Base-by-base conservation (phyloP, 805 yeast genomes). In the Metschnikowia dekortorum region DNA sequence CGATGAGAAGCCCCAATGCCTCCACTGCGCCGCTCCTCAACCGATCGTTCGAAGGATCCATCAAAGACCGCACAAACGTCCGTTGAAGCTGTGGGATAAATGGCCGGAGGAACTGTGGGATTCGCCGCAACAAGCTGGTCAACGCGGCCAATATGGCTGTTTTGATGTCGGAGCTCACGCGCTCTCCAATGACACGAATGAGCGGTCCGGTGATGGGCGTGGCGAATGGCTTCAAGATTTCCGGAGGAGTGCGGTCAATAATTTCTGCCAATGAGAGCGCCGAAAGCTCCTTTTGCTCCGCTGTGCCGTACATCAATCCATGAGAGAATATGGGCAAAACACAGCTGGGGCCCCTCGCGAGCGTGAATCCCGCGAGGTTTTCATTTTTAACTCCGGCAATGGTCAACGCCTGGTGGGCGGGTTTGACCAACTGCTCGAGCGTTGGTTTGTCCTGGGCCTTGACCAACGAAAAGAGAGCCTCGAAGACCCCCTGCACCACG, bases 51-150 rank as follows among this genome's bases (percentile, higher is more conserved):
- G 80, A 61, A 1, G 87, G 75, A 69, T 94, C 99, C 46, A 89
- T 79, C 57, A 94, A 74, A 2, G 96, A 87, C 65, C 95, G 87
- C 39, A 92, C 96, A 71, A 94, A 94, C 1, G 99, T 94, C 65
- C 99, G 81, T 71, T 94, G 99, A 58, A 94, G 78, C 73, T 94
- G 99, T 8, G 99, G 99, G 68, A 94, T 82, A 67, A 94, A 94
- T 13, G 99, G 99, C 62, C 92, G 82, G 67, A 94, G 77, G 66
- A 89, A 88, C 63, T 86, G 89, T 2, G 99, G 97, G 59, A 92
- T 87, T 73, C 89, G 87, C 26, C 71, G 71, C 61, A 94, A 82
- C 63, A 95, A 73, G 55, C 80, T 80, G 63, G 86, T 87, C 66
- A 95, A 78, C 0, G 98, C 96, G 54, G 79, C 77, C 62, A 94